Percentiles rank a stretch among this genome's conserved stretches.
These are phyloP conservation scores for Stemphylium vesicarium DNA, from an alignment of 2,329 filamentous ascomycete genomes.

Conservation along the genomic window DNA sequence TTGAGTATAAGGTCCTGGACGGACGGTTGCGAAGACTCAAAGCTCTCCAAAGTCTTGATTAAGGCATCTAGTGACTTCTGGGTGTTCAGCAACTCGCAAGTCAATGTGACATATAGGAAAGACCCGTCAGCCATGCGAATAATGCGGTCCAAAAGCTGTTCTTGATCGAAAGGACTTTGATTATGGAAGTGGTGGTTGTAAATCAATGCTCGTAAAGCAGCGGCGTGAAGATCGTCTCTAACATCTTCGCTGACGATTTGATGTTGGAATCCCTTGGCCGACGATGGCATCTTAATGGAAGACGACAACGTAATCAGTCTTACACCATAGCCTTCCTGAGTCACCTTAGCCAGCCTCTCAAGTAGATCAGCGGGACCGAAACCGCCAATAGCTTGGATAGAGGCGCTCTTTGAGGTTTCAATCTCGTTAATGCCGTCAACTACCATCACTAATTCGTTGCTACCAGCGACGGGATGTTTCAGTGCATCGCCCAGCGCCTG, in stretches of 20 bases:
- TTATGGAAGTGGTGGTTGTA: slow-evolving; percentile 35
- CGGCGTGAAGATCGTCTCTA: slow-evolving; percentile 46
- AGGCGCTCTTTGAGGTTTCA: slow-evolving; percentile 45
- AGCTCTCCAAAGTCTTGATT: slow-evolving; percentile 42
- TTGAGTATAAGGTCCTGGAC: slow-evolving; percentile 50
- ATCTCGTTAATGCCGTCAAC: slow-evolving; percentile 58
- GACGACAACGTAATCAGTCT: slow-evolving; percentile 38
- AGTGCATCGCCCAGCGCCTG: slow-evolving; percentile 53
- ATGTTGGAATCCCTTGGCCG: slow-evolving; percentile 38
- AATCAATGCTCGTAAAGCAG: slow-evolving; percentile 40
- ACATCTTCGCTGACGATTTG: slow-evolving; percentile 49
- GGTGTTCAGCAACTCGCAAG: slow-evolving; percentile 47
- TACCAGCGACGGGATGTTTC: slow-evolving; percentile 44
- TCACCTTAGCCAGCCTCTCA: slow-evolving; percentile 47
- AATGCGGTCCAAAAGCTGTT: slow-evolving; percentile 49
- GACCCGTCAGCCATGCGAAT: slow-evolving; percentile 52
- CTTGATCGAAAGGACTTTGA: slow-evolving; percentile 36
- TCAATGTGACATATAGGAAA: slow-evolving; percentile 55
- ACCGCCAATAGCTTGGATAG: slow-evolving; percentile 24
- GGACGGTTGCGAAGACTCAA: slow-evolving; percentile 43
- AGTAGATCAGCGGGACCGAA: slow-evolving; percentile 43
- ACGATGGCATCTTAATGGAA: slow-evolving; percentile 39
- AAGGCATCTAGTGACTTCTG: slow-evolving; percentile 44
- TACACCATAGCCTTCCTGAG: slow-evolving; percentile 47
- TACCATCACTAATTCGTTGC: slow-evolving; percentile 53